Evolutionary conservation across 2,329 filamentous ascomycete genomes (phyloP), one percentile per base, ranked within the genome.

Genomic region (Ophiocordyceps polyrhachis-furcata): DNA sequence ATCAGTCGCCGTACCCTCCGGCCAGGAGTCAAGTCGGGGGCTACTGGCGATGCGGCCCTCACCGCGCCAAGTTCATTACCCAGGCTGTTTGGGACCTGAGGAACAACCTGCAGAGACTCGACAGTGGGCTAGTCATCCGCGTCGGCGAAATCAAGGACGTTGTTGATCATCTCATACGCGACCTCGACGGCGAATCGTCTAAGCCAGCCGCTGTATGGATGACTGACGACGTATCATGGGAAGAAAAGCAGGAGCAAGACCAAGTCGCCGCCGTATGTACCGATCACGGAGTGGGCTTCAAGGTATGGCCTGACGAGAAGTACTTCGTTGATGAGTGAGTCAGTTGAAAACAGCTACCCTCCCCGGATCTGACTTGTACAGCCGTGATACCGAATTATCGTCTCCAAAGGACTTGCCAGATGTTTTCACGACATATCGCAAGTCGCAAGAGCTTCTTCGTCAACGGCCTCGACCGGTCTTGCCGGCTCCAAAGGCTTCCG

Each of bases 241-340:
- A 89, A 52, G 83, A 89, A 56, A 69, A 71, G 46, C 58, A 62
- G 5, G 81, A 88, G 45, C 77, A 86, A 52, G 59, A 64, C 20
- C 63, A 63, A 1, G 65, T 84, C 2, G 65, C 67, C 25, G 56
- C 62, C 0, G 55, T 74, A 0, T 78, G 81, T 45, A 60, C 69
- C 20, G 57, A 68, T 13, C 60, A 68, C 3, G 67, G 65, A 1
- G 64, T 77, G 4, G 67, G 75, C 1, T 83, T 85, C 56, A 73
- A 73, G 55, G 47, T 77, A 1, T 87, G 78, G 74, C 59, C 61
- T 0, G 83, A 89, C 52, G 83, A 87, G 58, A 89, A 88, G 56
- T 88, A 83, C 52, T 79, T 79, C 48, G 68, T 88, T 43, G 79
- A 88, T 53, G 81, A 88, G 83, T 88, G 64, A 61, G 81, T 72